Evolutionary conservation across 1,139 yeast genomes (phyloP).

Genomic region (Debaryomyces subglobosus): DNA sequence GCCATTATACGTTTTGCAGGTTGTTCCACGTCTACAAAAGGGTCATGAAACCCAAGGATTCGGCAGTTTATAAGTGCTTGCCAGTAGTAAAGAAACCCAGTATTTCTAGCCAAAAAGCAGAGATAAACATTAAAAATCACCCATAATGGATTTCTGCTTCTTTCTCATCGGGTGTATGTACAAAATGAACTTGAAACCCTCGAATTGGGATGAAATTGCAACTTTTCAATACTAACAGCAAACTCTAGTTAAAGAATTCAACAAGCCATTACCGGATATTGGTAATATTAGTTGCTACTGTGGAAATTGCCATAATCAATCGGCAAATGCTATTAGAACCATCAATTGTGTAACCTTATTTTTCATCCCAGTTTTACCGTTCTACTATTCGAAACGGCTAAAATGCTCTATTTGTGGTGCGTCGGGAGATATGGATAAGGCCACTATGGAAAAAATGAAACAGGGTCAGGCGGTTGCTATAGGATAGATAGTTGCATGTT

Average conservation of each 20-base stretch:
- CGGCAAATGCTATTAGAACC: conserved; percentile 46
- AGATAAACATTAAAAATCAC: neutral
- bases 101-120: neutral
- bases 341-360: conserved; percentile 48
- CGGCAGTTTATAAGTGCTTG: neutral
- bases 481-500: conserved; percentile 18
- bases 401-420: conserved; percentile 50
- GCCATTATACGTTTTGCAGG: neutral
- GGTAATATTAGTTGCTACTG: conserved; percentile 37
- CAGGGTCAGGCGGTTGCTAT: conserved; percentile 50
- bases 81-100: neutral
- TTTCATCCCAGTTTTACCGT: conserved; percentile 50
- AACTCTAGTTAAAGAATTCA: conserved; percentile 30
- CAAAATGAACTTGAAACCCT: neutral
- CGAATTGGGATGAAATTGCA: neutral
- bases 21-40: neutral
- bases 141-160: conserved; percentile 32
- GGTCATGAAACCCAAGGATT: conserved; percentile 1
- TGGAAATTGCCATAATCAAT: conserved; percentile 49
- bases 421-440: conserved; percentile 38
- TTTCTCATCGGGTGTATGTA: conserved; percentile 36
- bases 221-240: conserved; percentile 6
- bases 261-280: conserved; percentile 31
- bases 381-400: conserved; percentile 40
- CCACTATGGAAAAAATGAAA: conserved; percentile 34